Evolutionary conservation across 2,329 filamentous ascomycete genomes (phyloP).

Genomic region (Cladosporium colombiae): DNA sequence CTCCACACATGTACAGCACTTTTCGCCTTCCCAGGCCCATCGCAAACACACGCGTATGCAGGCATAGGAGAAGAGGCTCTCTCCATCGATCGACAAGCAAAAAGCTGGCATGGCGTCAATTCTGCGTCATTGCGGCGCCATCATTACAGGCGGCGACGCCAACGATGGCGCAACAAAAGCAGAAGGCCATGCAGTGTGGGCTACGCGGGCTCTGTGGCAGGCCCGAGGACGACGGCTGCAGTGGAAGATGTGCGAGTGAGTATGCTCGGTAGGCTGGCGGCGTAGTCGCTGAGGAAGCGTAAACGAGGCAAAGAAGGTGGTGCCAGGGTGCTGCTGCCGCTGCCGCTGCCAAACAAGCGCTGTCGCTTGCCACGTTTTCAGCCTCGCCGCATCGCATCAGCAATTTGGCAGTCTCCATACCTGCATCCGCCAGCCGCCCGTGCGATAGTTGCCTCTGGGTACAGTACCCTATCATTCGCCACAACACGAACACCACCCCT

Average conservation of each 20-base stretch:
- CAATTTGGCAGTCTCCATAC: background rate
- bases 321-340: background rate
- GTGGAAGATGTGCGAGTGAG: background rate
- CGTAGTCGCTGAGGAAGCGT: background rate
- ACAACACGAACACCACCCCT: background rate
- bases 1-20: background rate
- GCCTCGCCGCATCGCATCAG: background rate
- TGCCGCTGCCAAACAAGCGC: background rate
- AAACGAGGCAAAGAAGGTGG: background rate
- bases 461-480: background rate
- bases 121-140: conserved; percentile 10
- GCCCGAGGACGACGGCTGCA: no score
- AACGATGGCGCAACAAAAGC: background rate
- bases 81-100: conserved; percentile 1
- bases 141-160: background rate
- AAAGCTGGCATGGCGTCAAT: conserved; percentile 13
- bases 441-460: no score
- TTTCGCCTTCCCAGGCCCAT: background rate
- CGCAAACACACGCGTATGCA: background rate
- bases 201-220: no score
- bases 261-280: background rate
- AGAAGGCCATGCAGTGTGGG: background rate
- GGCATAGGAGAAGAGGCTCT: background rate
- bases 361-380: conserved; percentile 6
- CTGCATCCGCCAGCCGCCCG: background rate